Evolutionary conservation across 129 eudicot species (phyloP).

Genomic region (Apium graveolens): DNA sequence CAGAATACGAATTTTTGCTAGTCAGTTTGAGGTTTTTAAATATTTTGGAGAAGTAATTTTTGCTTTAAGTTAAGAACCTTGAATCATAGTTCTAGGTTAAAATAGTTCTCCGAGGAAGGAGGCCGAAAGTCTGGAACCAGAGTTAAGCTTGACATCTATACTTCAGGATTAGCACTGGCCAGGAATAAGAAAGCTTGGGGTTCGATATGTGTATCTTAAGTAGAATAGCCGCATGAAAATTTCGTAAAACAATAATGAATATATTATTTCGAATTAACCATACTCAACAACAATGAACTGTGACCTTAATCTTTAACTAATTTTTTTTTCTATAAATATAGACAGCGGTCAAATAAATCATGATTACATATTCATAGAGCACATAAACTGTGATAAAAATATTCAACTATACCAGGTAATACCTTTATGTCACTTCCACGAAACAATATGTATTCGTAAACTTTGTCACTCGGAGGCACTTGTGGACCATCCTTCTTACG

Average conservation of each 20-base stretch:
- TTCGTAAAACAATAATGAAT: background rate
- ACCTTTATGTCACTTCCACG: constrained; percentile 97
- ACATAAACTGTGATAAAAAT: background rate
- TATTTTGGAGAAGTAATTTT: background rate
- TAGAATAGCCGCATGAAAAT: background rate
- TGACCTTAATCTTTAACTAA: background rate
- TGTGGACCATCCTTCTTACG: constrained; percentile 81
- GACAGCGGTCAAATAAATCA: background rate
- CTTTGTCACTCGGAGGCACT: constrained; percentile 80
- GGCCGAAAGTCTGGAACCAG: background rate
- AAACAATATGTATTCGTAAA: constrained; percentile 79
- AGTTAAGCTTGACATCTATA: background rate
- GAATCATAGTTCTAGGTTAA: background rate
- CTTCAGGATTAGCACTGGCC: background rate
- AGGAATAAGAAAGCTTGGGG: background rate
- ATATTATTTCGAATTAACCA: background rate
- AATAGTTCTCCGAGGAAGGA: background rate
- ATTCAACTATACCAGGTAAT: constrained; percentile 4
- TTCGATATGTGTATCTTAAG: background rate
- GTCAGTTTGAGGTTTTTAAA: background rate
- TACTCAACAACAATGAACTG: background rate
- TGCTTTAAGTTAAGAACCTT: background rate
- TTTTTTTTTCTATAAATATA: background rate
- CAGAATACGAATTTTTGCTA: background rate
- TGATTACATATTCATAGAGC: background rate